A percentile compares a stretch with the other conserved stretches of the same genome.
Conservation (phyloP, 176 grass and related monocot species). For the Elaeis guineensis region DNA sequence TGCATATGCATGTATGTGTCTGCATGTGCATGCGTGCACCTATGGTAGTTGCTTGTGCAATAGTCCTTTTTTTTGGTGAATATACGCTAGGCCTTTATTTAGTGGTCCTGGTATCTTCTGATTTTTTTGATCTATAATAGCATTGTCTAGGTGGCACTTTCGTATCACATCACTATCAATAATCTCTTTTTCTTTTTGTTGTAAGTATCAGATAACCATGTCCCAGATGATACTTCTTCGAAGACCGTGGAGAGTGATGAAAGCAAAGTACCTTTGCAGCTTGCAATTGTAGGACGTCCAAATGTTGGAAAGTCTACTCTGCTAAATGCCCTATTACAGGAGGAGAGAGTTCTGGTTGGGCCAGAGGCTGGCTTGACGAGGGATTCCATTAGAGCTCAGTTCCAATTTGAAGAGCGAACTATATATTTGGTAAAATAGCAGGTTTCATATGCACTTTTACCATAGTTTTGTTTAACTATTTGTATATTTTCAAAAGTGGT, state of each 20-base stretch:
- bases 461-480: not conserved
- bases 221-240: slow-evolving; percentile 34
- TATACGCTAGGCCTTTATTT: too few relatives aligned
- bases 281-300: slow-evolving; percentile 88
- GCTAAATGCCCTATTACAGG: slow-evolving; percentile 85
- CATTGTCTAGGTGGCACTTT: not conserved
- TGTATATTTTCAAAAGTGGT: too few relatives aligned
- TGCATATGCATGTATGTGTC: too few relatives aligned
- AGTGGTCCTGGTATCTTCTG: too few relatives aligned
- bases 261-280: slow-evolving; percentile 64
- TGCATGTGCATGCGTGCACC: too few relatives aligned
- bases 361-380: slow-evolving; percentile 94
- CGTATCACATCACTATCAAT: not conserved
- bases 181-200: slow-evolving; percentile 4
- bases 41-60: too few relatives aligned
- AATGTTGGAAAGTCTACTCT: slow-evolving; percentile 98
- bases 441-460: slow-evolving; percentile 14
- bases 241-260: slow-evolving; percentile 43
- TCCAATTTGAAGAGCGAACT: slow-evolving; percentile 77
- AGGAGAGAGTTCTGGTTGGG: slow-evolving; percentile 91
- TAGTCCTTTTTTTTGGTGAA: too few relatives aligned
- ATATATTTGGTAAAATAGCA: slow-evolving; percentile 71
- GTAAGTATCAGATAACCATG: slow-evolving; percentile 43
- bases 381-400: slow-evolving; percentile 84
- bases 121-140: too few relatives aligned